phyloP scores from a whole-genome alignment of 1,139 yeast species.

The Kluyveromyces sp. region DNA sequence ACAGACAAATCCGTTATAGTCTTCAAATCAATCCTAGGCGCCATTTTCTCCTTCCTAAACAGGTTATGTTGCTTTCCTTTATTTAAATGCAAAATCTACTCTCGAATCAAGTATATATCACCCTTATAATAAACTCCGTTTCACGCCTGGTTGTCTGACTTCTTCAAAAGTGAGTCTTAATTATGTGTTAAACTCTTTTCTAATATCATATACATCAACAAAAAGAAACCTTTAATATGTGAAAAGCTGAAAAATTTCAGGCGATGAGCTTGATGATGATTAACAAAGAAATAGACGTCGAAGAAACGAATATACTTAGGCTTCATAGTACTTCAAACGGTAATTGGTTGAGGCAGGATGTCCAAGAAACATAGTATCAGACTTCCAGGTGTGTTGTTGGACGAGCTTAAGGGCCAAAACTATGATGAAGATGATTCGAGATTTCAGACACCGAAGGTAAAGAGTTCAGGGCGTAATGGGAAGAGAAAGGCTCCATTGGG shows the following conservation, averaged over 20 bases:
- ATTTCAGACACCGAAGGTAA: constrained; percentile 2
- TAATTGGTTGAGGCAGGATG: constrained; percentile 2
- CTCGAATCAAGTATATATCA: too few species aligned
- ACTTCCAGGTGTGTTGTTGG: constrained; percentile 60
- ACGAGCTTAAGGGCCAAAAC: constrained; percentile 47
- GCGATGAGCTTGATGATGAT: not conserved
- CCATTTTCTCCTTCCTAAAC: constrained; percentile 13
- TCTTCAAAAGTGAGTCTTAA: too few species aligned
- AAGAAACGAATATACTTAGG: too few species aligned
- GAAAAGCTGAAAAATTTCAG: not conserved
- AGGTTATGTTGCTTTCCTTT: not conserved
- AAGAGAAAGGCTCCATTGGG: constrained; percentile 19
- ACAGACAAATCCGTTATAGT: constrained; percentile 59
- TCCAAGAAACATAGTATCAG: constrained; percentile 42
- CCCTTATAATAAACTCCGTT: too few species aligned
- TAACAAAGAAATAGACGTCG: not conserved
- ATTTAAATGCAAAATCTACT: too few species aligned
- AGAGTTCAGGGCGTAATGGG: not conserved
- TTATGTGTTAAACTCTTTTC: not conserved
- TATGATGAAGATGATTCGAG: constrained; percentile 22
- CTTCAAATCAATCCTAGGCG: constrained; percentile 45
- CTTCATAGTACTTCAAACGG: too few species aligned
- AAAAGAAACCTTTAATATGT: not conserved
- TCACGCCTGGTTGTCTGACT: too few species aligned
- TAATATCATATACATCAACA: too few species aligned